These are phyloP conservation scores for Verticillium dahliae DNA, from an alignment of 2,329 filamentous ascomycete species.

Conservation along the genomic window DNA sequence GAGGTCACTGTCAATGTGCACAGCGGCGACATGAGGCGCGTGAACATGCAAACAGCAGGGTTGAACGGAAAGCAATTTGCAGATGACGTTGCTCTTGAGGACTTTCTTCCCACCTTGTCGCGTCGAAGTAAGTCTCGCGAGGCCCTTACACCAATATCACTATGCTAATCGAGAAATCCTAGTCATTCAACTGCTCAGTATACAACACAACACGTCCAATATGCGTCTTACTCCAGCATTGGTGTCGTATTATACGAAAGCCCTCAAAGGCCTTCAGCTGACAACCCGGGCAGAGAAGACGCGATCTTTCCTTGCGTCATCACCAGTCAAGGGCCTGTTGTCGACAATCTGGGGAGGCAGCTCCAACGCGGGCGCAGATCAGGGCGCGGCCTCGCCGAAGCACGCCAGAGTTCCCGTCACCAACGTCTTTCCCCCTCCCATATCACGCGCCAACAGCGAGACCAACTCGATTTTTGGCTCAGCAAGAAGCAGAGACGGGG, in stretches of 20 bases:
- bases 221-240: conserved; percentile 58
- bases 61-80: conserved; percentile 64
- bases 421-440: conserved; percentile 31
- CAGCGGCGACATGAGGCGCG: conserved; percentile 42
- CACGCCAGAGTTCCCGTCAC: conserved; percentile 31
- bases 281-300: conserved; percentile 57
- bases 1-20: conserved; percentile 63
- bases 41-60: conserved; percentile 49
- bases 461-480: conserved; percentile 48
- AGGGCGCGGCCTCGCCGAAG: conserved; percentile 22
- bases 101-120: conserved; percentile 69
- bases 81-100: conserved; percentile 66
- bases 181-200: conserved; percentile 69
- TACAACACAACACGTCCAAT: conserved; percentile 64
- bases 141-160: background rate
- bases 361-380: conserved; percentile 33
- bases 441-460: conserved; percentile 36
- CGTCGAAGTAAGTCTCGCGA: conserved; percentile 53
- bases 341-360: conserved; percentile 71
- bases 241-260: conserved; percentile 71
- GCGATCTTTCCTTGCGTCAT: conserved; percentile 67
- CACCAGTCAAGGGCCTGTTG: conserved; percentile 75
- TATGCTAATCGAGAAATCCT: conserved; percentile 23
- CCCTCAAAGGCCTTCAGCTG: conserved; percentile 63
- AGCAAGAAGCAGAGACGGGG: conserved; percentile 38